Evolutionary conservation across 73 alveolate species (phyloP), one percentile per base, ranked within the genome.

Genomic region (Paramecium tetraurelia): DNA sequence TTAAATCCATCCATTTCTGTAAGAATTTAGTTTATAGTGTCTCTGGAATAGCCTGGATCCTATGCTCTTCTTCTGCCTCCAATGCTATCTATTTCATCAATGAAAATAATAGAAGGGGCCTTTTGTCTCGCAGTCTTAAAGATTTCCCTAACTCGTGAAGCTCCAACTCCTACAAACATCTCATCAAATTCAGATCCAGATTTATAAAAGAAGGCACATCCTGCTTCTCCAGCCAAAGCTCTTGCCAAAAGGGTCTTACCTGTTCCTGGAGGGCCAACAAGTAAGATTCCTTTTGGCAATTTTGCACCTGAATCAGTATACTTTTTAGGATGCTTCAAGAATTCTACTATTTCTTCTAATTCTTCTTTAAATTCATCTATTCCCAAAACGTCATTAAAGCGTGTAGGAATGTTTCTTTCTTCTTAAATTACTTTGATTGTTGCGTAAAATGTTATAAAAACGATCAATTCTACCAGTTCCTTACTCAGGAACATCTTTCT

Each of bases 1-100:
- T 96, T 96, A 63, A 97, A 95, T 18, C 99, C 99, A 70, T 97
- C 99, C 99, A 97, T 97, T 85, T 96, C 98, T 43, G 98, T 98
- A 22, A 97, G 86, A 0, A 97, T 93, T 92, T 97, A 96, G 44
- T 96, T 96, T 36, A 97, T 95, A n/a, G 98, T 96, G 27, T 96
- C 97, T 92, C 99, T 95, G 71, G 95, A 83, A 10, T 92, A 90
- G 11, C 93, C 75, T 3, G 95, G 97, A 92, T 97, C 98, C 20
- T 87, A 58, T 48, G 85, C 89, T 38, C 95, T 83, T 80, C 98
- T 95, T 12, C 95, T 93, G 1, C 97, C 95, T 35, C 96, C 98
- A 27, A 93, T 75, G 24, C 99, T 77, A 68, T 97, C 99, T 31
- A 97, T 96, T 95, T 97, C 99, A 95, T 97, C 99, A 38, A 97